A percentile compares a stretch with the other conserved stretches of the same genome.
phyloP scores from a whole-genome alignment of 139 green algal species.

The Coelastrella sp. region DNA sequence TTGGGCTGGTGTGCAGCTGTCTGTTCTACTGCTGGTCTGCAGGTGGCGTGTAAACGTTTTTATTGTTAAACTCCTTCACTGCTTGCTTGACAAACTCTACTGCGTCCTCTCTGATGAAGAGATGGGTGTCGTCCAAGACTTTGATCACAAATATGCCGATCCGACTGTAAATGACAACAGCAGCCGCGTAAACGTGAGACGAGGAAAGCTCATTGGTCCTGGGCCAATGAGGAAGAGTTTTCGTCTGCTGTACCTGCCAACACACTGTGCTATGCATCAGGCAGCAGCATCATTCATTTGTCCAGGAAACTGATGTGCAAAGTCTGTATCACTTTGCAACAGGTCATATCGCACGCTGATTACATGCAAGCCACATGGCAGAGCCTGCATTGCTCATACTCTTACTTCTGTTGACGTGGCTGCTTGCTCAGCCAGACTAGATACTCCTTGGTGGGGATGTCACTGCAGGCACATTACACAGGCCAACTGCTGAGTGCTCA shows the following conservation, averaged over 20 bases:
- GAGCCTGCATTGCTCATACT: too few species aligned
- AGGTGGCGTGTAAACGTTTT: slow-evolving; percentile 46
- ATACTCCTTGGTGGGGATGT: slow-evolving; percentile 45
- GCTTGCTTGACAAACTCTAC: slow-evolving; percentile 27
- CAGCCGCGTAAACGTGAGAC: neutral
- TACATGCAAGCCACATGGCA: too few species aligned
- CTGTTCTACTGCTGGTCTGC: slow-evolving; percentile 2
- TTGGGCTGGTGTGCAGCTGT: neutral
- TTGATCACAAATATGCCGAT: slow-evolving; percentile 45
- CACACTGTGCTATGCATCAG: too few species aligned
- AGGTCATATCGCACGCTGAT: too few species aligned
- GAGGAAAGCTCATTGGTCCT: too few species aligned
- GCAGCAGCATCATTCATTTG: too few species aligned
- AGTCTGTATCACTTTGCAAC: too few species aligned
- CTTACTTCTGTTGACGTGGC: too few species aligned
- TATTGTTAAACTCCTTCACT: slow-evolving; percentile 41
- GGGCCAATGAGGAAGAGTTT: too few species aligned
- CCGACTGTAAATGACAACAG: neutral
- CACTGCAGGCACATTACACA: slow-evolving; percentile 8
- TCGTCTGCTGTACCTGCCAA: too few species aligned
- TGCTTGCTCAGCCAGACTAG: slow-evolving; percentile 35
- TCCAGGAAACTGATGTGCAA: too few species aligned
- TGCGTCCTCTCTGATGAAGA: slow-evolving; percentile 44
- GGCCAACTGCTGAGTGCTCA: too few species aligned
- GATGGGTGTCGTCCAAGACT: slow-evolving; percentile 51